phyloP scores from a whole-genome alignment of 805 yeast genomes.

The Wickerhamiella domercqiae region DNA sequence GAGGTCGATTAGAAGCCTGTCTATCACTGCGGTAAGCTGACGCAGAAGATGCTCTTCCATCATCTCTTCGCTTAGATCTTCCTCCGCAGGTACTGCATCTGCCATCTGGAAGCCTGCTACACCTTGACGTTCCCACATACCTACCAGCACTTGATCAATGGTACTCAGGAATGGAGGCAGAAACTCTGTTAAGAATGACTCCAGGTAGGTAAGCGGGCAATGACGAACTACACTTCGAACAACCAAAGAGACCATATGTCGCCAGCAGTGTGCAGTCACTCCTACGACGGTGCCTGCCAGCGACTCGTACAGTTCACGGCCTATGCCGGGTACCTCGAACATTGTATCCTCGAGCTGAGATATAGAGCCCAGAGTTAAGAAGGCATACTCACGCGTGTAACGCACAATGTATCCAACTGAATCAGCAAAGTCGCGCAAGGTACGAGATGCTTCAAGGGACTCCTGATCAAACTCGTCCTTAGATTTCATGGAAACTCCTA shows the following conservation, averaged over 20 bases:
- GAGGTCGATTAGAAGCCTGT: conserved; percentile 69
- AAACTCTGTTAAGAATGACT: conserved; percentile 56
- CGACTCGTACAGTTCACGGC: conserved; percentile 63
- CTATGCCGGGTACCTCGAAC: conserved; percentile 73
- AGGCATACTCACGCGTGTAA: conserved; percentile 91
- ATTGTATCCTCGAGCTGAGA: conserved; percentile 80
- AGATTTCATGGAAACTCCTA: conserved; percentile 87
- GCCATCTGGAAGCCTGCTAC: conserved; percentile 29
- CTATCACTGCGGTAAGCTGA: conserved; percentile 85
- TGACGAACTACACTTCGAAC: conserved; percentile 73
- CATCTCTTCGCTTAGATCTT: conserved; percentile 89
- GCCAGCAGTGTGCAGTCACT: conserved; percentile 89
- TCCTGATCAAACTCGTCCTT: conserved; percentile 91
- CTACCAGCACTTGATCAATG: conserved; percentile 57
- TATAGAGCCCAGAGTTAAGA: conserved; percentile 75
- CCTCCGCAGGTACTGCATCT: conserved; percentile 47
- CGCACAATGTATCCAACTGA: conserved; percentile 91
- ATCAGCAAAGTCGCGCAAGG: conserved; percentile 92
- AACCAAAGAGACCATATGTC: conserved; percentile 85
- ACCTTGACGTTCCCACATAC: conserved; percentile 59
- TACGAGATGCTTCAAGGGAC: conserved; percentile 82
- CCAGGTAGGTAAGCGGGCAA: conserved; percentile 62
- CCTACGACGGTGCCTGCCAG: conserved; percentile 66
- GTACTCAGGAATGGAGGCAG: conserved; percentile 63
- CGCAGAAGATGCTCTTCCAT: conserved; percentile 91